Percentiles rank a stretch among this genome's conserved stretches.
Evolutionary conservation across 2,329 filamentous ascomycete genomes (phyloP).

Genomic region (Verticillium alfalfae): DNA sequence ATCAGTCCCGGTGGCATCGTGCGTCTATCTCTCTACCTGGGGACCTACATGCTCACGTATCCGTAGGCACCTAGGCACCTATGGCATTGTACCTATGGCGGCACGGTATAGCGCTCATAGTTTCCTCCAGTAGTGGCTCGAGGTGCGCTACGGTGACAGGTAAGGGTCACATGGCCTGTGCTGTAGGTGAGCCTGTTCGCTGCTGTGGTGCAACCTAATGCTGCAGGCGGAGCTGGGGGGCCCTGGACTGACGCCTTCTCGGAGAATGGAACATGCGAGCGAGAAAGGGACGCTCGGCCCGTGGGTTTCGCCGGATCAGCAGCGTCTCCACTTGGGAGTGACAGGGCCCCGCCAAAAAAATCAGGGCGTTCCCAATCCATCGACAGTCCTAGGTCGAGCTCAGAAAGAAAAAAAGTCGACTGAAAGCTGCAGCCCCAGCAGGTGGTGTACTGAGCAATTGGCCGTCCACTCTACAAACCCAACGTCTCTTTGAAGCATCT

Average conservation of each 20-base stretch:
- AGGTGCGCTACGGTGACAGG: not conserved
- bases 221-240: not conserved
- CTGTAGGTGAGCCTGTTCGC: not conserved
- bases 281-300: not conserved
- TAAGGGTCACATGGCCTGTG: constrained; percentile 7
- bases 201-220: not conserved
- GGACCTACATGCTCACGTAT: too few species aligned
- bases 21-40: not conserved
- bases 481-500: not conserved
- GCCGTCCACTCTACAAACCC: not conserved
- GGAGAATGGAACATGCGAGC: not conserved
- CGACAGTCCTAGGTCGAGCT: not conserved
- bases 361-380: not conserved
- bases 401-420: constrained; percentile 3
- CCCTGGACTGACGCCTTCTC: not conserved
- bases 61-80: too few species aligned
- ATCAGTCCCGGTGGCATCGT: not conserved
- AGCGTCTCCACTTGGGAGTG: not conserved
- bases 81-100: too few species aligned
- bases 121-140: too few species aligned
- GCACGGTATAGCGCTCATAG: too few species aligned
- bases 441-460: not conserved
- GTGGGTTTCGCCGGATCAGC: not conserved
- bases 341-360: constrained; percentile 14
- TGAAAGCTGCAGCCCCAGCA: not conserved